These are phyloP conservation scores for Phellopilus nigrolimitatus DNA, from an alignment of 1,284 basidiomycete genomes.

Conservation along the genomic window DNA sequence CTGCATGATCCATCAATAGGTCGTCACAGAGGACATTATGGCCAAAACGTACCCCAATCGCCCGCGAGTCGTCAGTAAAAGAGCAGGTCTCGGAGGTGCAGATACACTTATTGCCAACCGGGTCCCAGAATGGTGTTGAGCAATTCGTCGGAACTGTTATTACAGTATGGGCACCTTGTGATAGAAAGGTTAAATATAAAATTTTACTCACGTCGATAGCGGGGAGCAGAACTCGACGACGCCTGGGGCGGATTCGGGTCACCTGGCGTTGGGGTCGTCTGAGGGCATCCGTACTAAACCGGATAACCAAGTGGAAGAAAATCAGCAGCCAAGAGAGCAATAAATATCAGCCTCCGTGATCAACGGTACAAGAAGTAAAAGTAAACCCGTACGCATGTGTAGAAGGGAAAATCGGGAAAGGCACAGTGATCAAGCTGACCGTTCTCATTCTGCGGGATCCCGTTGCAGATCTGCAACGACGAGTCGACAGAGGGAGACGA, in stretches of 20 bases:
- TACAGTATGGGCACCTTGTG: conserved; percentile 2
- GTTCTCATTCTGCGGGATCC: conserved; percentile 58
- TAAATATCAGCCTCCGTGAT: not conserved
- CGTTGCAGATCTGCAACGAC: conserved; percentile 63
- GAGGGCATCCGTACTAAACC: conserved; percentile 76
- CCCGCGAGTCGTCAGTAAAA: conserved; percentile 58
- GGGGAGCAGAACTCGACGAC: conserved; percentile 35
- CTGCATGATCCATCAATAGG: conserved; percentile 29
- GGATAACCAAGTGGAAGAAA: not conserved
- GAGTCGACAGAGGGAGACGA: conserved; percentile 52
- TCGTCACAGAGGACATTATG: not conserved
- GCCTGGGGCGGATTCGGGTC: conserved; percentile 64
- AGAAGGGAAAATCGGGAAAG: conserved; percentile 74
- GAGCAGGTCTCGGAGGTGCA: conserved; percentile 53
- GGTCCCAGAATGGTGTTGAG: conserved; percentile 77
- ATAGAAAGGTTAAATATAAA: not conserved
- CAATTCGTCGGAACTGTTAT: conserved; percentile 63
- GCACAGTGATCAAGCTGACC: conserved; percentile 58
- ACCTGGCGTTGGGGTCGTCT: conserved; percentile 43
- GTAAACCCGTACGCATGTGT: conserved; percentile 62
- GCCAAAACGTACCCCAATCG: conserved; percentile 56
- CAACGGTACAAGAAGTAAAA: not conserved
- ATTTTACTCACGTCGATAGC: conserved; percentile 51
- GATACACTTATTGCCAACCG: conserved; percentile 58
- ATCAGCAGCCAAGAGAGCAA: not conserved